Base-by-base conservation (phyloP, 805 yeast genomes). In the Wickerhamiella musiphila region DNA sequence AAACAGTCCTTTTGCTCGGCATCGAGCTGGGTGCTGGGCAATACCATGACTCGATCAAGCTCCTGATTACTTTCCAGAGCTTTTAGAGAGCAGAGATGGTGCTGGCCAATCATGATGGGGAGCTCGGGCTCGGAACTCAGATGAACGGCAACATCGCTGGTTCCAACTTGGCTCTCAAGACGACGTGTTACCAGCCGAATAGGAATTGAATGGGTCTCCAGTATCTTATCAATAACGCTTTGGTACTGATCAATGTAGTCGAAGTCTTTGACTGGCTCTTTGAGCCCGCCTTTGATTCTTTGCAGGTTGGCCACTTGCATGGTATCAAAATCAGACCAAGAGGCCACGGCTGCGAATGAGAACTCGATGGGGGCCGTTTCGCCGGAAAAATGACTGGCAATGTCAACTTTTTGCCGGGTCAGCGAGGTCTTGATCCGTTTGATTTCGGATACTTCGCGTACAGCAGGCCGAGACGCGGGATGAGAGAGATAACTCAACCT, bases 151-250 rank as follows among this genome's bases (percentile, higher is more conserved):
- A 39, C 15, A 26, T 28, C 26, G 16, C 36, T 29, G 8, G 16
- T 11, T 9, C 38, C 42, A 3, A 39, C 32, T 19, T 36, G 38
- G n/a, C 26, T 26, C n/a, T 18, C 17, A 3, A 18, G 6, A 10
- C 23, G 19, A 6, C 35, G 32, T 7, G 31, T 10, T 11, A 33
- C 17, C 17, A 38, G 32, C 2, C 7, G 10, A 16, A 36, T 36
- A 16, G 20, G 21, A 13, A 38, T 17, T n/a, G 21, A 28, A 24
- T 38, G 34, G 21, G 34, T 28, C 9, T 23, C 28, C 14, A 39
- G 26, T 4, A 27, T 26, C 4, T n/a, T n/a, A n/a, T n/a, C n/a
- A n/a, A n/a, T n/a, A n/a, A n/a, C n/a, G n/a, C n/a, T n/a, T n/a
- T n/a, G n/a, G n/a, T n/a, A n/a, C n/a, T n/a, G n/a, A n/a, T n/a